Evolutionary conservation across 345 rosid genomes (phyloP), one percentile per base, ranked within the genome.

Genomic region (Moricandia arvensis): DNA sequence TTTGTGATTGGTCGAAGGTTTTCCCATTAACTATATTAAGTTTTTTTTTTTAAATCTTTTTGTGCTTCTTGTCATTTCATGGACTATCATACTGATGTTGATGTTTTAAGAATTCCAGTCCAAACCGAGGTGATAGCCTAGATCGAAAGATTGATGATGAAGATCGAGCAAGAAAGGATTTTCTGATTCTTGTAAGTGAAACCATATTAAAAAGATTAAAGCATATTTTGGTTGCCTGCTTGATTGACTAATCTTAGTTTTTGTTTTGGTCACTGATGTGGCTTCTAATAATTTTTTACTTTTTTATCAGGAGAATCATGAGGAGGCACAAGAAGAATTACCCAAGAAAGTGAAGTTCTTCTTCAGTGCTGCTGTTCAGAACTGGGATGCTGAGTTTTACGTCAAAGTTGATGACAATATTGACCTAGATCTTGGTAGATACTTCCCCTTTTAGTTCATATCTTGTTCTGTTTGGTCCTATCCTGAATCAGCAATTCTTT

Each of bases 1-100:
- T 95, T 92, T 82, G 93, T 95, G 71, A 83, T 95, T 87, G 98
- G 99, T 67, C 93, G 93, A 71, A 95, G 99, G 99, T 95, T 81
- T 76, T 64, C 37, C 47, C 47, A 45, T 81, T 18, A 6, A 43
- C 83, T 79, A 59, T 37, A 63, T 69, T 9, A n/a, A n/a, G n/a
- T 62, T 38, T 55, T 1, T 5, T 9, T 47, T 41, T 6, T 21
- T 4, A n/a, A n/a, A 3, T 37, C 2, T 24, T 45, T 59, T 33
- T 0, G 4, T 35, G 2, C 55, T 17, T 27, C 0, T 31, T 51
- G 24, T 38, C 4, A 1, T 15, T 17, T 33, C 59, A 16, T 27
- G 62, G 63, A 38, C 58, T 8, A 24, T 67, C 24, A 53, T 60
- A 30, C 78, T 72, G 21, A 72, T 77, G 54, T 59, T 71, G 27